phyloP scores from a whole-genome alignment of 495 filamentous ascomycete species.

The Letharia columbiana region DNA sequence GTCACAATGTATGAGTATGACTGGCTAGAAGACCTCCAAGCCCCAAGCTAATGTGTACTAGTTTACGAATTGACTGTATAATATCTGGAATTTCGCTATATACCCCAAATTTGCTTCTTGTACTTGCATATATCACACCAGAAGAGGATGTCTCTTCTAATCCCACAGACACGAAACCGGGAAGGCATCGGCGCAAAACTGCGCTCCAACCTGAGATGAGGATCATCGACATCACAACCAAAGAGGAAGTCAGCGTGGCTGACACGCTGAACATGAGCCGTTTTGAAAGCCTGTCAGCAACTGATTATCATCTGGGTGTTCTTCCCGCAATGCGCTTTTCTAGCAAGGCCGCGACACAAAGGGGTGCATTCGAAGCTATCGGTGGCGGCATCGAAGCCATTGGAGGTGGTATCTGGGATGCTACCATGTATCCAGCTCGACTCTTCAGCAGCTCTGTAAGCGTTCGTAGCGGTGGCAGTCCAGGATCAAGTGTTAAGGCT shows the following conservation, averaged over 20 bases:
- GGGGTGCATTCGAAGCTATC: conserved; percentile 60
- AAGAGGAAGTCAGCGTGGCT: conserved; percentile 67
- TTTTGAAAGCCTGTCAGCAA: conserved; percentile 75
- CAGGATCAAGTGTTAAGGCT: conserved; percentile 41
- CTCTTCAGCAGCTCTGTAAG: conserved; percentile 85
- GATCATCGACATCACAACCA: conserved; percentile 75
- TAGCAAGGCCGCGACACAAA: conserved; percentile 49
- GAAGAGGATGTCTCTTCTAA: conserved; percentile 48
- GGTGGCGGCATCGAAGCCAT: conserved; percentile 48
- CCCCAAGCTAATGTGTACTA: conserved; percentile 28
- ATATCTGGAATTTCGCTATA: conserved; percentile 96
- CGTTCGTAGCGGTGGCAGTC: conserved; percentile 62
- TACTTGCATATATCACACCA: conserved; percentile 78
- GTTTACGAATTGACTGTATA: conserved; percentile 89
- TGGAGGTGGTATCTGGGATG: conserved; percentile 63
- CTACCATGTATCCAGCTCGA: conserved; percentile 70
- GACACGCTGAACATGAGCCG: conserved; percentile 75
- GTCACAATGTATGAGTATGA: conserved; percentile 68
- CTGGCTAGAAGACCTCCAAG: not conserved
- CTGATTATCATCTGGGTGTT: conserved; percentile 84
- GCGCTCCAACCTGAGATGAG: conserved; percentile 80
- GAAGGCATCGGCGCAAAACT: conserved; percentile 58
- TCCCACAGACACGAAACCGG: conserved; percentile 46
- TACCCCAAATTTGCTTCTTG: conserved; percentile 79
- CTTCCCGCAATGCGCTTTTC: conserved; percentile 62